phyloP scores from a whole-genome alignment of 352 stramenopile species.

The Phytopythium aichiense region DNA sequence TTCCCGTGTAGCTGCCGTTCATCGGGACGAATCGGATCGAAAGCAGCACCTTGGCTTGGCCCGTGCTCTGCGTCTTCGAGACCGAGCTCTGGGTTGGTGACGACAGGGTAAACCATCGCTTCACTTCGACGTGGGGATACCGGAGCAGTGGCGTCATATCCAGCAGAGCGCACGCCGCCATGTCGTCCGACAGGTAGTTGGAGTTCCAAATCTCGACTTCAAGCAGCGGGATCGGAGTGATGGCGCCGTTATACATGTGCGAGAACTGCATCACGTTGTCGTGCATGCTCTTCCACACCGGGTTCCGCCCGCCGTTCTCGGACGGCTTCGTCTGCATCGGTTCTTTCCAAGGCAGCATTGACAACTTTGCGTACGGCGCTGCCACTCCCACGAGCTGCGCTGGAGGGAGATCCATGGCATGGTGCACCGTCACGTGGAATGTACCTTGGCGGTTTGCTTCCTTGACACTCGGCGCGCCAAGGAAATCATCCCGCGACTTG shows the following conservation, averaged over 20 bases:
- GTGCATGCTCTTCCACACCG: slow-evolving; percentile 64
- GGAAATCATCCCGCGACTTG: slow-evolving; percentile 44
- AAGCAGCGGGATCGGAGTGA: slow-evolving; percentile 78
- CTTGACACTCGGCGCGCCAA: slow-evolving; percentile 38
- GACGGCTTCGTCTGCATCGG: slow-evolving; percentile 72
- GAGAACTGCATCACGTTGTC: slow-evolving; percentile 82
- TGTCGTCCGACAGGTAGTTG: slow-evolving; percentile 78
- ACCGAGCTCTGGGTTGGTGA: slow-evolving; percentile 37
- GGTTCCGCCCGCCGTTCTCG: slow-evolving; percentile 70
- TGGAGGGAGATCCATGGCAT: slow-evolving; percentile 66
- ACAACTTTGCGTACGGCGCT: slow-evolving; percentile 69
- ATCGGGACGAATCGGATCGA: slow-evolving; percentile 76
- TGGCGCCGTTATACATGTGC: slow-evolving; percentile 88
- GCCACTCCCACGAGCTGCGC: slow-evolving; percentile 62
- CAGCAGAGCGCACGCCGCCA: slow-evolving; percentile 72
- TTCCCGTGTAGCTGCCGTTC: slow-evolving; percentile 54
- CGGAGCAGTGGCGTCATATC: slow-evolving; percentile 80
- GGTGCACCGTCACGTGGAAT: slow-evolving; percentile 72
- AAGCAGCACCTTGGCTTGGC: slow-evolving; percentile 61
- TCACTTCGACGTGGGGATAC: slow-evolving; percentile 63
- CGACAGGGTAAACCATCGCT: slow-evolving; percentile 81
- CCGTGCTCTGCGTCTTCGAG: slow-evolving; percentile 34
- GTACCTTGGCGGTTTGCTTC: slow-evolving; percentile 64
- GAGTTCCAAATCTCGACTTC: slow-evolving; percentile 86
- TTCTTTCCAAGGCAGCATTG: slow-evolving; percentile 82